Percentiles rank a stretch among this genome's conserved stretches.
Conservation (phyloP, 371 early-diverging fungal species). For the Smittium mucronatum region DNA sequence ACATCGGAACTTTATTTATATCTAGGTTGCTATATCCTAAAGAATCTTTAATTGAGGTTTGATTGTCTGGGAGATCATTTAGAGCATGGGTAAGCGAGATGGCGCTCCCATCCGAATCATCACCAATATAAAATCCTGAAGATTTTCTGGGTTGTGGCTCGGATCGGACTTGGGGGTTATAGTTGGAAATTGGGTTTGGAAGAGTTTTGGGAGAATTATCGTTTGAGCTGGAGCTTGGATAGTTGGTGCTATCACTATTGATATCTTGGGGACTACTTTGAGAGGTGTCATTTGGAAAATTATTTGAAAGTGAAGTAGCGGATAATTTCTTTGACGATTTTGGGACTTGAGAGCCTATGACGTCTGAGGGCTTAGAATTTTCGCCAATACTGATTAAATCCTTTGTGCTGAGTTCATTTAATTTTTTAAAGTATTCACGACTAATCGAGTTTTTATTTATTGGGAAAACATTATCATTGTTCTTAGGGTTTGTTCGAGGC, state of each 20-base stretch:
- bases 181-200: background rate
- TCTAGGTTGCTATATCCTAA: background rate
- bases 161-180: background rate
- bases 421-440: background rate
- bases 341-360: background rate
- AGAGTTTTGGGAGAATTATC: background rate
- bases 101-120: background rate
- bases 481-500: background rate
- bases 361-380: background rate
- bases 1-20: background rate
- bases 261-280: background rate
- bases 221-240: background rate
- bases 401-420: background rate
- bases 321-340: background rate
- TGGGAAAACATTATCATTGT: background rate
- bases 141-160: background rate
- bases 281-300: background rate
- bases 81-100: background rate
- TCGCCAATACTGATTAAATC: too few relatives aligned
- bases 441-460: background rate
- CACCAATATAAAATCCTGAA: background rate
- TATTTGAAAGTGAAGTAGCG: background rate
- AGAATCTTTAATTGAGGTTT: background rate
- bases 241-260: background rate
- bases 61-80: background rate